Base-by-base conservation (phyloP, 169 alveolate species). In the Plasmodium gonderi region DNA sequence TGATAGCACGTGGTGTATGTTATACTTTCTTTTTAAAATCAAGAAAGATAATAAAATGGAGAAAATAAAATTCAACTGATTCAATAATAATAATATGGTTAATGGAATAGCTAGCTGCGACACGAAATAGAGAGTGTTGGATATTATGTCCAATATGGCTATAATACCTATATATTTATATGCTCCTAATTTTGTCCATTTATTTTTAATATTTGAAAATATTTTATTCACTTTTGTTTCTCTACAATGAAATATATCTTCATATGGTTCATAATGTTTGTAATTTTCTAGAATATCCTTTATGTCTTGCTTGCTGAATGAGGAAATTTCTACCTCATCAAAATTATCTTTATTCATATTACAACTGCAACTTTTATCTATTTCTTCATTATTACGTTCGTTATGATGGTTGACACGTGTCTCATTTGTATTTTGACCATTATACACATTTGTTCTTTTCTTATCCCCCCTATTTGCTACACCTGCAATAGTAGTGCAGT, bases 101-200 rank as follows among this genome's bases (percentile, higher is more conserved):
- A 83, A 60, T 1, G 92, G 92, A 83, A 83, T 83, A 40, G 92
- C 92, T 72, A 83, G 44, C 83, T 83, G 92, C 8, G 92, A 83
- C 23, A 83, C 92, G 64, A 83, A 83, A 83, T 83, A 83, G 14
- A 83, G 40, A 11, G 92, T 83, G 29, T 83, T 83, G 7, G 92
- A 69, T 6, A 83, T 51, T 38, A 83, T 83, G 65, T 83, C 92
- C 8, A 83, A 72, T 33, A 83, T 14, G 17, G 92, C 81, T 33
- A 83, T 45, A n/a, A 83, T 60, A 23, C 54, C 33, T 47, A 83
- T 69, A 72, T 83, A 83, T 33, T 83, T 83, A 76, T 69, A 83
- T 42, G 92, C 92, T 33, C 92, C 92, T 36, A 83, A 33, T 26
- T 51, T 31, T 47, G 7, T n/a, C 92, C 92, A 83, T 64, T 47